Conservation (phyloP, 202 grass and related monocot species). For the Saccharum hybrid region DNA sequence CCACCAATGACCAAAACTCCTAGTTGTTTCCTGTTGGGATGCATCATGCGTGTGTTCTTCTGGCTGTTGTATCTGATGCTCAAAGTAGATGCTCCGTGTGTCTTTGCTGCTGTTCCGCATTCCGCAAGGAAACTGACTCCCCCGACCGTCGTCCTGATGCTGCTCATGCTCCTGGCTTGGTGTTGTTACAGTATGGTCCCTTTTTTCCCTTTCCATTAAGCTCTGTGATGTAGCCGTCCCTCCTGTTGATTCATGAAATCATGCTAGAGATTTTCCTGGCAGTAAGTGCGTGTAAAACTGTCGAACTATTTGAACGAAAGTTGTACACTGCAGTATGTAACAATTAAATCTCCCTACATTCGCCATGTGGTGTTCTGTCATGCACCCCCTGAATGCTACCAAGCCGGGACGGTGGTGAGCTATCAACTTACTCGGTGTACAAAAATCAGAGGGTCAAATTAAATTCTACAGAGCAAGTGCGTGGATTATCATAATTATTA, state of each 20-base stretch:
- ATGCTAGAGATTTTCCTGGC: slow-evolving; percentile 41
- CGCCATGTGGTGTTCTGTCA: too few species aligned
- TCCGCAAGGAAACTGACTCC: slow-evolving; percentile 40
- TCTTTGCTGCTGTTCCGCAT: background rate
- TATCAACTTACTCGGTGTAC: too few species aligned
- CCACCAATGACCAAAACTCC: slow-evolving; percentile 31
- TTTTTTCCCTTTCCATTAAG: background rate
- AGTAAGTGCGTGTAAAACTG: slow-evolving; percentile 50
- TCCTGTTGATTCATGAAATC: slow-evolving; percentile 48
- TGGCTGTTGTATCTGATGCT: slow-evolving; percentile 51
- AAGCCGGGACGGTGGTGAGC: too few species aligned
- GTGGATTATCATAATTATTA: too few species aligned
- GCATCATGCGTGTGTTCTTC: background rate
- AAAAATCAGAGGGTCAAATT: too few species aligned
- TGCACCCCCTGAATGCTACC: too few species aligned
- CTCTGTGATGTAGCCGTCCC: slow-evolving; percentile 38
- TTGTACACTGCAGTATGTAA: slow-evolving; percentile 32
- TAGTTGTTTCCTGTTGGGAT: slow-evolving; percentile 13
- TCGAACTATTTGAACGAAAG: slow-evolving; percentile 35
- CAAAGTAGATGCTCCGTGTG: slow-evolving; percentile 17
- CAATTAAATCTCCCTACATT: background rate
- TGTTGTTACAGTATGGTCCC: slow-evolving; percentile 46
- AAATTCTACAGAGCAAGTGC: too few species aligned
- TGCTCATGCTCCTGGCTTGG: slow-evolving; percentile 6
- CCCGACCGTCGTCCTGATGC: background rate